Base-by-base conservation (phyloP, 129 eudicot genomes). In the Tanacetum coccineum region DNA sequence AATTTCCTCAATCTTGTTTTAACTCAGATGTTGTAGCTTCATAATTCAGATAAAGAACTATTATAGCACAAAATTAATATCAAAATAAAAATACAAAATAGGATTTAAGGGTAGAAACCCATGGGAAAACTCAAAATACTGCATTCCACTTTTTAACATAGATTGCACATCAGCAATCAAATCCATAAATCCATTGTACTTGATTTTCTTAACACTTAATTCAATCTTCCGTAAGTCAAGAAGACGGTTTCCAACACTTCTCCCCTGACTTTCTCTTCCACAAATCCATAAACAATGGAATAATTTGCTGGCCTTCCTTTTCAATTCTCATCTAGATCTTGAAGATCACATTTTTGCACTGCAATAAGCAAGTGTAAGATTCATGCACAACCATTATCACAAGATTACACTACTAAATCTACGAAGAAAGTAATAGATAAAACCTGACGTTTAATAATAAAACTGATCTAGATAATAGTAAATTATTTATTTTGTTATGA, bases 281-380 rank as follows among this genome's bases (percentile, higher is more conserved):
- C 50, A 93, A 79, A 70, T 86, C 96, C 56, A 89, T 84, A 59
- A 93, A 83, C 61, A 88, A 70, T 1, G 98, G 98, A 55, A 93
- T 80, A 50, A 92, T 88, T 60, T 83, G 85, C 55, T 82, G 87
- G 47, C 98, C 98, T 81, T 88, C 98, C 76, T 74, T 82, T 20
- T 85, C 95, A 52, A 93, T 86, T 68, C 89, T 88, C 73, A 85
- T 80, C 64, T 84, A 87, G 76, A 93, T 74, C 86, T 84, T 93
- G 72, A 44, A 14, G n/a, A n/a, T n/a, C n/a, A n/a, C n/a, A n/a
- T n/a, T n/a, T n/a, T n/a, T n/a, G n/a, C n/a, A n/a, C n/a, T n/a
- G n/a, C n/a, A n/a, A n/a, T n/a, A n/a, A n/a, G n/a, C n/a, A n/a
- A n/a, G n/a, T n/a, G n/a, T n/a, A n/a, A n/a, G n/a, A n/a, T n/a